Evolutionary conservation across 228 moss, liverwort and hornwort genomes (phyloP).

Genomic region (Sphagnum fallax): DNA sequence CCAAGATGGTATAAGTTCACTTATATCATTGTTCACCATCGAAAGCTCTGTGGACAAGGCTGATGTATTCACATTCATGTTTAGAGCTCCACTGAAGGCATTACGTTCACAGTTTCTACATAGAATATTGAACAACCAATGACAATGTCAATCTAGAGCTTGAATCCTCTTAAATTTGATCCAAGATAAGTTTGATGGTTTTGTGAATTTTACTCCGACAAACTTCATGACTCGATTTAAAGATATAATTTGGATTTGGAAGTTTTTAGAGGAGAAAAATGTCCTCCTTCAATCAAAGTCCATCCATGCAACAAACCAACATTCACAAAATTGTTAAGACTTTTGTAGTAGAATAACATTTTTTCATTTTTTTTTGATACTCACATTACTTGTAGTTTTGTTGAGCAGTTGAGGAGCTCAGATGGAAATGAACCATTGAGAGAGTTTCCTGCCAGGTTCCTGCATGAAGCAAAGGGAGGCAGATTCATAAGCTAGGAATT

Average conservation of each 20-base stretch:
- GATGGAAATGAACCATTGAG: slow-evolving; percentile 3
- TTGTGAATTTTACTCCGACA: too few relatives aligned
- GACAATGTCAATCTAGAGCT: too few relatives aligned
- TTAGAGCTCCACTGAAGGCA: background rate
- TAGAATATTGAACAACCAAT: background rate
- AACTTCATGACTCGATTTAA: too few relatives aligned
- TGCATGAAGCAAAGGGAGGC: background rate
- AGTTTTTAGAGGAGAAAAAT: too few relatives aligned
- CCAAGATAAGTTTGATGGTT: too few relatives aligned
- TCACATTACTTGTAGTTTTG: background rate
- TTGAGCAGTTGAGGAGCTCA: background rate
- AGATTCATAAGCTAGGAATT: too few relatives aligned
- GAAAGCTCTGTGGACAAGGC: background rate
- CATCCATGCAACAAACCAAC: too few relatives aligned
- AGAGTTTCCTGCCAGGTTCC: background rate
- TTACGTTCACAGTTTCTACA: background rate
- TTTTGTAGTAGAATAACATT: too few relatives aligned
- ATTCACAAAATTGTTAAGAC: too few relatives aligned
- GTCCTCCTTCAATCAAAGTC: too few relatives aligned
- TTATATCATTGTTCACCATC: background rate
- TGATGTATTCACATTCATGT: background rate
- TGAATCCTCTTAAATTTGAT: too few relatives aligned
- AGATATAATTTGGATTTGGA: too few relatives aligned
- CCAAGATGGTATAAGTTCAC: slow-evolving; percentile 1
- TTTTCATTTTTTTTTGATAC: background rate